Evolutionary conservation across 345 rosid genomes (phyloP).

Genomic region (Sonneratia alba): DNA sequence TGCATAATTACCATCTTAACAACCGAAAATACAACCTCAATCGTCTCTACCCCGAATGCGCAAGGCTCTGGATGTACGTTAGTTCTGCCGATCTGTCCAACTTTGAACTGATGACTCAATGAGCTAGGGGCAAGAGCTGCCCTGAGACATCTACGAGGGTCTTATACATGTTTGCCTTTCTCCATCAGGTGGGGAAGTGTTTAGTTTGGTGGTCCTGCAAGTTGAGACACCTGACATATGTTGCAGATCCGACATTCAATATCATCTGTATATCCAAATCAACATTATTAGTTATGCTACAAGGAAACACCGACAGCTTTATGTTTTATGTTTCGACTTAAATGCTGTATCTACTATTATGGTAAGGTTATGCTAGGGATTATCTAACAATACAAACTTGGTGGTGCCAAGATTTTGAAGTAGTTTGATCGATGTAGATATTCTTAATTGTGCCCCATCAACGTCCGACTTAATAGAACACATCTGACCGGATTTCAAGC

Average conservation of each 20-base stretch:
- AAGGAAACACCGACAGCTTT: not conserved
- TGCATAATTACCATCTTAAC: not conserved
- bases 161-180: not conserved
- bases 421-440: not conserved
- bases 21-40: too few relatives aligned
- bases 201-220: not conserved
- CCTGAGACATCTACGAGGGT: not conserved
- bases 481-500: not conserved
- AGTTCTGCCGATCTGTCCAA: not conserved
- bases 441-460: not conserved
- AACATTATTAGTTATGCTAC: too few relatives aligned
- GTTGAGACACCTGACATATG: not conserved
- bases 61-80: not conserved
- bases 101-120: not conserved
- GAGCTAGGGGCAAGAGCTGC: not conserved
- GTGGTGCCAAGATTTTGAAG: too few relatives aligned
- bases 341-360: not conserved
- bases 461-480: not conserved
- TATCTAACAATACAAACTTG: too few relatives aligned
- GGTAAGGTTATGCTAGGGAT: too few relatives aligned
- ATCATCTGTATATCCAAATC: too few relatives aligned
- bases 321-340: not conserved
- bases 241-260: not conserved
- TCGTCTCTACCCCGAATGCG: not conserved
- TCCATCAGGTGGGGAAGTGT: not conserved